Percentiles rank a stretch among this genome's conserved stretches.
These are phyloP conservation scores for Pelargonium myrrhifolium DNA, from an alignment of 441 rosid species.

Conservation along the genomic window DNA sequence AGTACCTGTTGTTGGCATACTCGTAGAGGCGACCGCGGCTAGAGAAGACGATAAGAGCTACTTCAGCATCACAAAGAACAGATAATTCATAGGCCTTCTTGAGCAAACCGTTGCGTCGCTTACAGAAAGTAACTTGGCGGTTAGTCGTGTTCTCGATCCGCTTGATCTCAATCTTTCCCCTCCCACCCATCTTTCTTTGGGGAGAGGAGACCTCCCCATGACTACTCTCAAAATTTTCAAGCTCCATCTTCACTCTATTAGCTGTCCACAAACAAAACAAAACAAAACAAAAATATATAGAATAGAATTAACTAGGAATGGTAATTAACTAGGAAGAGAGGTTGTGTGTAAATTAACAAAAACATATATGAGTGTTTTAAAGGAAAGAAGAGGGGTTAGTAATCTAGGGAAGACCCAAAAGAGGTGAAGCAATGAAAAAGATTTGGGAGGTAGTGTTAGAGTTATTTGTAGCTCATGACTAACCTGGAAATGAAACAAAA, in stretches of 20 bases:
- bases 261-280: slow-evolving; percentile 13
- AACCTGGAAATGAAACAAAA: slow-evolving; percentile 43
- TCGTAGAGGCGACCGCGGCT: slow-evolving; percentile 97
- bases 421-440: slow-evolving; percentile 50
- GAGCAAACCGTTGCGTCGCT: slow-evolving; percentile 85
- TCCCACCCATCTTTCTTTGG: slow-evolving; percentile 58
- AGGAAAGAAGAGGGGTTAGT: not conserved
- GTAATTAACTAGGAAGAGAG: not conserved
- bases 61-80: slow-evolving; percentile 91
- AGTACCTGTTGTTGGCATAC: slow-evolving; percentile 88
- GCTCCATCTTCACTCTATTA: slow-evolving; percentile 42
- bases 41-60: slow-evolving; percentile 87
- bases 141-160: slow-evolving; percentile 98
- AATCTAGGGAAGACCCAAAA: slow-evolving; percentile 36
- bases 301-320: no score
- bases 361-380: not conserved
- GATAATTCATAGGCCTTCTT: slow-evolving; percentile 94
- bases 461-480: slow-evolving; percentile 33
- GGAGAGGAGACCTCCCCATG: slow-evolving; percentile 42
- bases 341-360: slow-evolving; percentile 12
- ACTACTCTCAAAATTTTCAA: slow-evolving; percentile 36
- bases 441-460: slow-evolving; percentile 43
- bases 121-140: slow-evolving; percentile 96
- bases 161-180: slow-evolving; percentile 99
- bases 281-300: not conserved